phyloP scores from a whole-genome alignment of 2,329 filamentous ascomycete species.

The Colletotrichum higginsianum region DNA sequence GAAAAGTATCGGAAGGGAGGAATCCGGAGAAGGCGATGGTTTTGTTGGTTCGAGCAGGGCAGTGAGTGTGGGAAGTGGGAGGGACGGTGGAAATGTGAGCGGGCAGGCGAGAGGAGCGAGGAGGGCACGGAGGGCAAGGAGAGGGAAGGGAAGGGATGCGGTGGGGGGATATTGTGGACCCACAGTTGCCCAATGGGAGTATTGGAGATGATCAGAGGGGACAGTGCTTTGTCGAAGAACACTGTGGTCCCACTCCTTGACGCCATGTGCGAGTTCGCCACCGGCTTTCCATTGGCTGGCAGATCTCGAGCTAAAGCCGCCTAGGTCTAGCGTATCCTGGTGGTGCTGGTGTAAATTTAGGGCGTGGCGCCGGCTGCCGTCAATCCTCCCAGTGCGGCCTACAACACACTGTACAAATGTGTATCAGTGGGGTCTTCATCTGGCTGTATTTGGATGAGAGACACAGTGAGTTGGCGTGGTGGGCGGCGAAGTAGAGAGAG shows the following conservation, averaged over 20 bases:
- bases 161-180: slow-evolving; percentile 24
- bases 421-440: slow-evolving; percentile 21
- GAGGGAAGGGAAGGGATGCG: slow-evolving; percentile 23
- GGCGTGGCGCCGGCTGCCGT: slow-evolving; percentile 42
- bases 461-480: not conserved
- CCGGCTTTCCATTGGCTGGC: slow-evolving; percentile 37
- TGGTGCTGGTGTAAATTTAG: slow-evolving; percentile 40
- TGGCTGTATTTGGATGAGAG: slow-evolving; percentile 28
- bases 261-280: slow-evolving; percentile 43
- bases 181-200: slow-evolving; percentile 39
- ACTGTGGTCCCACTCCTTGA: slow-evolving; percentile 42
- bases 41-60: slow-evolving; percentile 42
- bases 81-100: slow-evolving; percentile 27
- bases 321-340: slow-evolving; percentile 34
- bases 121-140: slow-evolving; percentile 41
- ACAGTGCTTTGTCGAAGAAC: slow-evolving; percentile 18
- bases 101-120: slow-evolving; percentile 37
- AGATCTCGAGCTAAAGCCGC: slow-evolving; percentile 32
- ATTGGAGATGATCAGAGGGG: slow-evolving; percentile 26
- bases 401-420: slow-evolving; percentile 22
- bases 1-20: slow-evolving; percentile 39
- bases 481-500: not conserved
- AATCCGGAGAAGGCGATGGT: slow-evolving; percentile 42
- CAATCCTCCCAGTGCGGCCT: slow-evolving; percentile 40
- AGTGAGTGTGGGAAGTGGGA: slow-evolving; percentile 35